Evolutionary conservation across 73 alveolate species (phyloP).

Genomic region (Urostyla sp.): DNA sequence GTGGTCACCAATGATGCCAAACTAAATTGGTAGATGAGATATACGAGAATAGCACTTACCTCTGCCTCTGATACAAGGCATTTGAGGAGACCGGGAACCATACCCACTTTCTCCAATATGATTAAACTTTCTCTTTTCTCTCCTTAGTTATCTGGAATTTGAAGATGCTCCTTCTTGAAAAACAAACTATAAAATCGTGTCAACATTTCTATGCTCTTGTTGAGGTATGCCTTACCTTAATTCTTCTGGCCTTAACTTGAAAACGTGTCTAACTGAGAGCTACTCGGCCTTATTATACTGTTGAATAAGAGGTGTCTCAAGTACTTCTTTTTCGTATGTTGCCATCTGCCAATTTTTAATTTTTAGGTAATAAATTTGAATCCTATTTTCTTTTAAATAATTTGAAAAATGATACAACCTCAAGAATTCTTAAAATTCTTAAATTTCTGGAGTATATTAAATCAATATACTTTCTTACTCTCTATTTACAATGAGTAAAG

Average conservation of each 20-base stretch:
- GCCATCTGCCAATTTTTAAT: conserved; percentile 36
- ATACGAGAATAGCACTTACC: background rate
- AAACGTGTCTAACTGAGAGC: conserved; percentile 34
- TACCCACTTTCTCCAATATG: conserved; percentile 41
- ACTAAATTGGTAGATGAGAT: background rate
- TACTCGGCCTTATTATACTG: conserved; percentile 31
- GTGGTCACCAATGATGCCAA: conserved; percentile 47
- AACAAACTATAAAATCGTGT: conserved; percentile 12
- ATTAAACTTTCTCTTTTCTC: conserved; percentile 58
- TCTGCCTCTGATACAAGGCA: conserved; percentile 28
- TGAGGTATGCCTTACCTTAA: conserved; percentile 26
- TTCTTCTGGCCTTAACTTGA: conserved; percentile 41
- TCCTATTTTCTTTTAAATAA: too few relatives aligned
- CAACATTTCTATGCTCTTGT: background rate
- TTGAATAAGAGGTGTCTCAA: conserved; percentile 38
- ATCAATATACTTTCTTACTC: too few relatives aligned
- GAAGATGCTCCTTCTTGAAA: conserved; percentile 45
- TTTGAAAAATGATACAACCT: too few relatives aligned
- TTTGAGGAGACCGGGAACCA: conserved; percentile 26
- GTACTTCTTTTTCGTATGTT: conserved; percentile 3
- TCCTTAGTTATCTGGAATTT: conserved; percentile 44
- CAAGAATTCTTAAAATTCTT: too few relatives aligned
- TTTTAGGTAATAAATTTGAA: conserved; percentile 40
- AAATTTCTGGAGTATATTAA: too few relatives aligned
- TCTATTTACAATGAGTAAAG: too few relatives aligned